Percentiles rank a stretch among this genome's conserved stretches.
Evolutionary conservation across 2,329 filamentous ascomycete species (phyloP).

Genomic region (Metarhizium anisopliae): DNA sequence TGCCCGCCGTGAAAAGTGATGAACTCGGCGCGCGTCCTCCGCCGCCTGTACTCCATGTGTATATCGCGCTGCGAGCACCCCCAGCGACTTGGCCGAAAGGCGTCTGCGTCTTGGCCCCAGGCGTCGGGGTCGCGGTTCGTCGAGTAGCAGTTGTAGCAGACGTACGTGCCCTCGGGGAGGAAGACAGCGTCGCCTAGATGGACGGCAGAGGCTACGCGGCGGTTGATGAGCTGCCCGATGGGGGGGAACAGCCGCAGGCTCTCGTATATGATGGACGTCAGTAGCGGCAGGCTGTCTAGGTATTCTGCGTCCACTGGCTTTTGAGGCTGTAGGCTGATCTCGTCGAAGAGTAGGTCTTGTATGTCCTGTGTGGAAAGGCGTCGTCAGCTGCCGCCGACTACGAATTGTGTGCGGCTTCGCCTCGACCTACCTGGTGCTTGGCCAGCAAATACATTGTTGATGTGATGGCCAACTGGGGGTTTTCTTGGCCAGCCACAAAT

Average conservation of each 20-base stretch:
- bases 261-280: slow-evolving; percentile 36
- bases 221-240: slow-evolving; percentile 39
- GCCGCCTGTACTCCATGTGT: slow-evolving; percentile 22
- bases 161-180: slow-evolving; percentile 26
- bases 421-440: slow-evolving; percentile 16
- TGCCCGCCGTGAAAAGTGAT: slow-evolving; percentile 32
- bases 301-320: background rate
- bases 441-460: slow-evolving; percentile 28
- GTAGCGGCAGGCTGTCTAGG: slow-evolving; percentile 25
- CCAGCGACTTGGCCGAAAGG: slow-evolving; percentile 31
- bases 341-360: slow-evolving; percentile 21
- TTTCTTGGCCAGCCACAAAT: slow-evolving; percentile 33
- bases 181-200: slow-evolving; percentile 19
- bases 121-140: slow-evolving; percentile 25
- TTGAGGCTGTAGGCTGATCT: slow-evolving; percentile 12
- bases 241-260: slow-evolving; percentile 38
- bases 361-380: slow-evolving; percentile 11
- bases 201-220: slow-evolving; percentile 19
- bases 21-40: slow-evolving; percentile 27
- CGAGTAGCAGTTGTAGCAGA: slow-evolving; percentile 31
- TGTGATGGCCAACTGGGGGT: slow-evolving; percentile 27
- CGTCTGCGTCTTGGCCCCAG: slow-evolving; percentile 23
- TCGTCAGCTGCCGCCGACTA: background rate
- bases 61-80: slow-evolving; percentile 24
- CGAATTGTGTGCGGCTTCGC: no score